Percentiles rank a stretch among this genome's conserved stretches.
phyloP scores from a whole-genome alignment of 1,139 yeast genomes.

The Nakaseomyces sp. region DNA sequence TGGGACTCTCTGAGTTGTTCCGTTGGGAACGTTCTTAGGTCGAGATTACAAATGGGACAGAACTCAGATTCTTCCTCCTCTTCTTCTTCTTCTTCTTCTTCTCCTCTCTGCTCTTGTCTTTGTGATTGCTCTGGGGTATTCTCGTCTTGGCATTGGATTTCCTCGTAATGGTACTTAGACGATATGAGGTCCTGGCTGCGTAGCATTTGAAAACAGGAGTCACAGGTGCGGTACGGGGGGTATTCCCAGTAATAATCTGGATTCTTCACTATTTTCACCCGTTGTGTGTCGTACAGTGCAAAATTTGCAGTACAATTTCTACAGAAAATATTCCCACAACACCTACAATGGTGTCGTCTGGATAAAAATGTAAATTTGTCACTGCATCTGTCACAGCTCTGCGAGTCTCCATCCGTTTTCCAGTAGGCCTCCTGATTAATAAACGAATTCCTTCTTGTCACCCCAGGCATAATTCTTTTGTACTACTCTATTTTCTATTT shows the following conservation, averaged over 20 bases:
- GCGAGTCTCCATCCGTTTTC: slow-evolving; percentile 67
- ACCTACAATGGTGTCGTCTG: slow-evolving; percentile 84
- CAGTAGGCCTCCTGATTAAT: slow-evolving; percentile 42
- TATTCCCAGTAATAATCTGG: slow-evolving; percentile 58
- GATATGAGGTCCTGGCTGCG: slow-evolving; percentile 4
- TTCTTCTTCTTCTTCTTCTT: slow-evolving; percentile 16
- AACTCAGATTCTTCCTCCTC: slow-evolving; percentile 17
- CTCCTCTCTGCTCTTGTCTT: slow-evolving; percentile 23
- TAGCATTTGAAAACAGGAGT: slow-evolving; percentile 11
- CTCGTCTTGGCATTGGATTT: not conserved
- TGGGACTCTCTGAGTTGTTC: slow-evolving; percentile 50
- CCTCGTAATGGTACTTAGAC: slow-evolving; percentile 3
- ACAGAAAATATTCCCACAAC: slow-evolving; percentile 31
- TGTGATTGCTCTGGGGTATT: no score
- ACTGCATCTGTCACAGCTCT: slow-evolving; percentile 56
- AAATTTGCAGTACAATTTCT: slow-evolving; percentile 23
- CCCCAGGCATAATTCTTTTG: not conserved
- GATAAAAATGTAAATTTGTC: slow-evolving; percentile 52
- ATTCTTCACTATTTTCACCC: slow-evolving; percentile 66
- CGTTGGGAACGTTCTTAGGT: slow-evolving; percentile 34
- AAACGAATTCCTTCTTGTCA: slow-evolving; percentile 2
- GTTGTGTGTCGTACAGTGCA: slow-evolving; percentile 23
- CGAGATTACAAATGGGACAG: slow-evolving; percentile 51
- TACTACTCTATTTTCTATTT: not conserved
- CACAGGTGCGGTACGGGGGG: slow-evolving; percentile 28